These are phyloP conservation scores for Verticillium longisporum DNA, from an alignment of 2,329 filamentous ascomycete species.

Conservation along the genomic window DNA sequence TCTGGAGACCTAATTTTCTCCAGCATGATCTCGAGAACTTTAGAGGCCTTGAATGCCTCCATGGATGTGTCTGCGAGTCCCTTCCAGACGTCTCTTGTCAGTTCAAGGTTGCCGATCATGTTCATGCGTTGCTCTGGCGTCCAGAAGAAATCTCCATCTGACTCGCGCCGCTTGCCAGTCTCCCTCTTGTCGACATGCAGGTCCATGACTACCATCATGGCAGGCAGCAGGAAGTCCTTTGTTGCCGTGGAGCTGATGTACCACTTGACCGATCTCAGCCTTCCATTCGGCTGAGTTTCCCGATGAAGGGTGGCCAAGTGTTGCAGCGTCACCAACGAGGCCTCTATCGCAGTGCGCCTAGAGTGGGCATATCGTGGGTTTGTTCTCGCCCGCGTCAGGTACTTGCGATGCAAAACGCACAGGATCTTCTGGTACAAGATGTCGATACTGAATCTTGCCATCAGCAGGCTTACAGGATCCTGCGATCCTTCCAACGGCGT, in stretches of 20 bases:
- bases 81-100: slow-evolving; percentile 73
- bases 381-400: slow-evolving; percentile 68
- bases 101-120: slow-evolving; percentile 70
- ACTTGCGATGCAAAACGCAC: slow-evolving; percentile 83
- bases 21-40: slow-evolving; percentile 77
- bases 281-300: slow-evolving; percentile 66
- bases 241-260: slow-evolving; percentile 74
- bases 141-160: slow-evolving; percentile 47
- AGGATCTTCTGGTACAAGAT: slow-evolving; percentile 84
- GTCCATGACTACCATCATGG: slow-evolving; percentile 78
- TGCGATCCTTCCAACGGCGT: slow-evolving; percentile 67
- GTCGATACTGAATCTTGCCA: slow-evolving; percentile 78
- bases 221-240: slow-evolving; percentile 79
- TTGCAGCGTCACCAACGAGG: slow-evolving; percentile 72
- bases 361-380: slow-evolving; percentile 81
- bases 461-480: slow-evolving; percentile 78
- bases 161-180: slow-evolving; percentile 29
- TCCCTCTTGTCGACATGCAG: slow-evolving; percentile 62
- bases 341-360: slow-evolving; percentile 75
- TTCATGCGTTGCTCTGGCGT: slow-evolving; percentile 56
- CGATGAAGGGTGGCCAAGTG: slow-evolving; percentile 70
- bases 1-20: slow-evolving; percentile 60
- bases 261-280: slow-evolving; percentile 68
- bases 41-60: slow-evolving; percentile 83
- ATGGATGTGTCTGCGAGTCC: slow-evolving; percentile 70